These are phyloP conservation scores for Durotheca rogersii DNA, from an alignment of 495 filamentous ascomycete genomes.

Conservation along the genomic window DNA sequence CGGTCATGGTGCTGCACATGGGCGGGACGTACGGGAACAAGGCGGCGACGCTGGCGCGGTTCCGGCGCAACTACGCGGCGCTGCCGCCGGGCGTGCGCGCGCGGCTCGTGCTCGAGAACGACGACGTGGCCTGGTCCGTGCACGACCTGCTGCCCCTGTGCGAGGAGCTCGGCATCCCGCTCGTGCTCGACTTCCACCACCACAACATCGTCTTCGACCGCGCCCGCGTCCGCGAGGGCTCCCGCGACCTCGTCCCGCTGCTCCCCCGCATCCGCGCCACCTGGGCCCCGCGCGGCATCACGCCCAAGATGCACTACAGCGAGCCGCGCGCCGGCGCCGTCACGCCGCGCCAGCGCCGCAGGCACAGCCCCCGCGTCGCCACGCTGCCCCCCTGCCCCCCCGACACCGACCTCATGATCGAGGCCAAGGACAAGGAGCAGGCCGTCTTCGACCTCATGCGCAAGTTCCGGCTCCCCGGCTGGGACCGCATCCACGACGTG, in stretches of 20 bases:
- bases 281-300: constrained; percentile 84
- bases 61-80: constrained; percentile 71
- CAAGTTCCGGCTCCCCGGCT: constrained; percentile 77
- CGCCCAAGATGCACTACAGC: constrained; percentile 94
- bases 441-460: constrained; percentile 93
- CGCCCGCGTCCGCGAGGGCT: constrained; percentile 75
- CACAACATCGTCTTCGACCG: constrained; percentile 90
- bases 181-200: constrained; percentile 93
- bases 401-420: constrained; percentile 95
- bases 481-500: constrained; percentile 73
- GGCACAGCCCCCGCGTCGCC: constrained; percentile 76
- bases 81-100: constrained; percentile 70
- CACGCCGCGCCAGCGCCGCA: constrained; percentile 72
- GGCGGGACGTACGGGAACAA: constrained; percentile 92
- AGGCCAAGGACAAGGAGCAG: constrained; percentile 98
- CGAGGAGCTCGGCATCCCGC: constrained; percentile 87
- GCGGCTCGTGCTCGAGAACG: constrained; percentile 88
- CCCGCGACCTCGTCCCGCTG: constrained; percentile 69
- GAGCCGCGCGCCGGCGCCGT: constrained; percentile 75
- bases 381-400: constrained; percentile 78
- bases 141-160: constrained; percentile 91
- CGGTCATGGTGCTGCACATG: constrained; percentile 94
- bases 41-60: constrained; percentile 74
- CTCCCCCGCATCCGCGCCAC: constrained; percentile 70
- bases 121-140: constrained; percentile 85